Percentiles rank a stretch among this genome's conserved stretches.
phyloP scores from a whole-genome alignment of 176 grass and related monocot genomes.

The Stipa capillata region DNA sequence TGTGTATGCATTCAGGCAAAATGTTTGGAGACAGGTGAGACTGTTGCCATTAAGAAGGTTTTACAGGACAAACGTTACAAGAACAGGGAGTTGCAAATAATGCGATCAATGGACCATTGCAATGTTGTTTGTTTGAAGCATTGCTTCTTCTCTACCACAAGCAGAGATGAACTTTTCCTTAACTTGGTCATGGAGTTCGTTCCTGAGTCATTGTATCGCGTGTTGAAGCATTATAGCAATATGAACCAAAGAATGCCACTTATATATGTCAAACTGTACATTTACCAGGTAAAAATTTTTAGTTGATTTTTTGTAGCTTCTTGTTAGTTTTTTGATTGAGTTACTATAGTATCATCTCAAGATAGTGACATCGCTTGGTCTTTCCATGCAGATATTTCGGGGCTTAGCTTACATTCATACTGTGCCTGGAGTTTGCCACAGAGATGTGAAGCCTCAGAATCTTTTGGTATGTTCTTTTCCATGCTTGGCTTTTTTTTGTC shows the following conservation, averaged over 20 bases:
- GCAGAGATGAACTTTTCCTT: constrained; percentile 92
- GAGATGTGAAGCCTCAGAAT: constrained; percentile 98
- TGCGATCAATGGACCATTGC: constrained; percentile 87
- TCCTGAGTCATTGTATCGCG: constrained; percentile 75
- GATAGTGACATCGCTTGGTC: constrained; percentile 12
- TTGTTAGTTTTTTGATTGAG: neutral
- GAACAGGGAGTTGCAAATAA: constrained; percentile 90
- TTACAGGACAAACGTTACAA: constrained; percentile 92
- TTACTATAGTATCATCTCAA: neutral
- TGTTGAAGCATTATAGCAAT: constrained; percentile 93
- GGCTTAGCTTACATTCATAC: constrained; percentile 95
- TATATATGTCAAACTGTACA: constrained; percentile 88
- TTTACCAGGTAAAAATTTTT: constrained; percentile 74
- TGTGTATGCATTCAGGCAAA: constrained; percentile 51
- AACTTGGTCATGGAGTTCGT: constrained; percentile 98
- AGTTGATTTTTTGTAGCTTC: no score
- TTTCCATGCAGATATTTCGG: constrained; percentile 68
- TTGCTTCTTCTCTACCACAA: constrained; percentile 97
- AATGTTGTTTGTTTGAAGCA: constrained; percentile 92
- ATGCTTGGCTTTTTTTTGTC: neutral
- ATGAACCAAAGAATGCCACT: constrained; percentile 96
- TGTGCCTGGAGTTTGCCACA: constrained; percentile 90
- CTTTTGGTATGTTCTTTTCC: constrained; percentile 59
- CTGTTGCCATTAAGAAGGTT: constrained; percentile 92
- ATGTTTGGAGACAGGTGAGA: constrained; percentile 89